A percentile compares a stretch with the other conserved stretches of the same genome.
phyloP scores from a whole-genome alignment of 2,329 filamentous ascomycete genomes.

The Pseudogymnoascus sp. region DNA sequence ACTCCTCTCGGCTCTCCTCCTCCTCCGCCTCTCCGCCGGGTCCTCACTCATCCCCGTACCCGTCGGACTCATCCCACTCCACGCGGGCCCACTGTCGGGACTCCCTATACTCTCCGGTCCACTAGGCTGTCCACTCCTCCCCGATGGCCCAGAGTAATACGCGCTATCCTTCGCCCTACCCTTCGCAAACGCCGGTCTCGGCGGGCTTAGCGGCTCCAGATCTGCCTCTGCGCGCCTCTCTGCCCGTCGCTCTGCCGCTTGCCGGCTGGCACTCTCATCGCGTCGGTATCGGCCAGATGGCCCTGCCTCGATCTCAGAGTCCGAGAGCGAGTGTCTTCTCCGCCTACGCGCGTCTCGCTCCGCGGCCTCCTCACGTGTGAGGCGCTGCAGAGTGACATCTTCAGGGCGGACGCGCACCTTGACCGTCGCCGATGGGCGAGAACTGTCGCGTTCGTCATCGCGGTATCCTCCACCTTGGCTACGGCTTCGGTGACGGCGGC shows the following conservation, averaged over 20 bases:
- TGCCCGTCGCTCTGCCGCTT: conserved; percentile 38
- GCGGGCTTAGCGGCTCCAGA: conserved; percentile 39
- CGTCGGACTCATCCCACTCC: conserved; percentile 27
- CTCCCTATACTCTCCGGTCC: conserved; percentile 21
- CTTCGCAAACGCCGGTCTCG: conserved; percentile 49
- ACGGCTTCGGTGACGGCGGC: conserved; percentile 17
- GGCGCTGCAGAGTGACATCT: conserved; percentile 53
- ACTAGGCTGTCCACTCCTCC: conserved; percentile 22
- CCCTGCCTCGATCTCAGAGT: conserved; percentile 47
- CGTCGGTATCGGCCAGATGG: conserved; percentile 45
- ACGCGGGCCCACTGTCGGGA: conserved; percentile 27
- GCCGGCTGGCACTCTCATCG: conserved; percentile 40
- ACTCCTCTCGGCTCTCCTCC: conserved; percentile 48
- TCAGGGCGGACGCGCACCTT: conserved; percentile 56
- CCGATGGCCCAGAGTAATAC: conserved; percentile 40
- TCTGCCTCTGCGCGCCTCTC: conserved; percentile 30
- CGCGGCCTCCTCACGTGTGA: conserved; percentile 54
- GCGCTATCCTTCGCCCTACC: conserved; percentile 51
- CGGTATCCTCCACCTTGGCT: conserved; percentile 17
- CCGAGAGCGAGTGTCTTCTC: conserved; percentile 36
- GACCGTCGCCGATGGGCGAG: conserved; percentile 39
- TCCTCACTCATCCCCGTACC: conserved; percentile 29
- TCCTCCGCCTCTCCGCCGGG: conserved; percentile 45
- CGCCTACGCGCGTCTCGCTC: conserved; percentile 32
- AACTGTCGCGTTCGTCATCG: conserved; percentile 31